Evolutionary conservation across 352 stramenopile species (phyloP), one percentile per base, ranked within the genome.

Genomic region (Pelagophyceae sp.): DNA sequence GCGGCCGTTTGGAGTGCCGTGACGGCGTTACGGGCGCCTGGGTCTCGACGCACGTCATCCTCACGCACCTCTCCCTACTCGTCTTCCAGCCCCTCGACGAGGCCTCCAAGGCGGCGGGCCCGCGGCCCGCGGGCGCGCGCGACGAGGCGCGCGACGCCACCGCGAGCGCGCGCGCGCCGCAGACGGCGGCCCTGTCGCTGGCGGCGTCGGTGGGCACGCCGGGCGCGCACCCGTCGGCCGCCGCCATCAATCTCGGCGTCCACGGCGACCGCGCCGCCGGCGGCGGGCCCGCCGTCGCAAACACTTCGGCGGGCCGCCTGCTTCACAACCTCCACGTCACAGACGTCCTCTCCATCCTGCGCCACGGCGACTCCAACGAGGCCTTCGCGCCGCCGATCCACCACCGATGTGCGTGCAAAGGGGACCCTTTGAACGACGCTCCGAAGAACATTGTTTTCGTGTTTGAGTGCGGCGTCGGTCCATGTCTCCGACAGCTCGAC

Each of bases 301-400:
- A 6, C 23, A 67, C 58, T 15, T 31, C 15, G 15, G 23, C 23
- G 19, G 67, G 67, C 20, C 31, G 33, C 17, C 38, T 74, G 2
- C 67, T 74, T 23, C 37, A 74, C 67, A 50, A 74, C 67, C 35
- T 74, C 67, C 67, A 74, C 67, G 67, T 74, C 15, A 74, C 67
- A 37, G 67, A 74, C 67, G 33, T 74, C 35, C 38, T 74, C 35
- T 74, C 67, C 2, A 74, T 74, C 38, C 38, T 74, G 17, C 33
- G 67, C 17, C 67, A 74, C 67, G 33, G 35, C 35, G 67, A 74
- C 35, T 17, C 33, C 2, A 33, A 67, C 23, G 33, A 32, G 38
- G 11, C 29, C 20, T 51, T 23, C 15, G 67, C 67, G 67, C 67
- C 67, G 25, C 67, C 67, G 20, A 25, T 74, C 6, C 67, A 74